A percentile compares a stretch with the other conserved stretches of the same genome.
Evolutionary conservation across 2,329 filamentous ascomycete species (phyloP).

Genomic region (Hypoxylon sp.): DNA sequence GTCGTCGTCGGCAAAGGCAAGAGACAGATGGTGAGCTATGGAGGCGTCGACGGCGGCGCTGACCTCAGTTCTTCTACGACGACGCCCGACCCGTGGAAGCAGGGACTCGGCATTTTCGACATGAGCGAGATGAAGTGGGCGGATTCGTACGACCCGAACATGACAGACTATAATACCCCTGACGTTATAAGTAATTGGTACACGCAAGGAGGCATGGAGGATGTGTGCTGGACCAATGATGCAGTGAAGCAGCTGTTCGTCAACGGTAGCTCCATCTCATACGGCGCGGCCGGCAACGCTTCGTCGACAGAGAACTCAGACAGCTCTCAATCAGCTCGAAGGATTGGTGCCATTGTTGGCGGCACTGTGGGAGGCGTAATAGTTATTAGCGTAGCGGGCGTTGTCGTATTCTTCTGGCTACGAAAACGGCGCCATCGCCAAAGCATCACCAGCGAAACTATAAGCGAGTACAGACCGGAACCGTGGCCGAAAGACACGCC

Average conservation of each 20-base stretch:
- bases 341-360: constrained; percentile 37
- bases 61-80: constrained; percentile 33
- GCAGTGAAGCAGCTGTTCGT: constrained; percentile 41
- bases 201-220: constrained; percentile 38
- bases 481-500: constrained; percentile 39
- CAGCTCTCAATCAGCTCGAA: constrained; percentile 2
- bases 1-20: constrained; percentile 47
- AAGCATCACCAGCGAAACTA: constrained; percentile 19
- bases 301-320: constrained; percentile 10
- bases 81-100: constrained; percentile 47
- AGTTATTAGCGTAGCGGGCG: constrained; percentile 15
- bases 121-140: constrained; percentile 49
- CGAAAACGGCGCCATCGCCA: constrained; percentile 19
- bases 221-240: constrained; percentile 40
- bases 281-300: constrained; percentile 12
- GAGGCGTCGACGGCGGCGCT: constrained; percentile 45
- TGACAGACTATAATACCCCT: constrained; percentile 47
- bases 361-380: constrained; percentile 39
- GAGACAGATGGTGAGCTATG: constrained; percentile 52
- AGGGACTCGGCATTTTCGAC: constrained; percentile 52
- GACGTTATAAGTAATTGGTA: constrained; percentile 48
- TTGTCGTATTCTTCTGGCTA: constrained; percentile 21
- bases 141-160: constrained; percentile 46
- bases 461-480: constrained; percentile 42
- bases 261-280: constrained; percentile 27